Evolutionary conservation across 768 basidiomycete species (phyloP).

Genomic region (Mrakia gelida): DNA sequence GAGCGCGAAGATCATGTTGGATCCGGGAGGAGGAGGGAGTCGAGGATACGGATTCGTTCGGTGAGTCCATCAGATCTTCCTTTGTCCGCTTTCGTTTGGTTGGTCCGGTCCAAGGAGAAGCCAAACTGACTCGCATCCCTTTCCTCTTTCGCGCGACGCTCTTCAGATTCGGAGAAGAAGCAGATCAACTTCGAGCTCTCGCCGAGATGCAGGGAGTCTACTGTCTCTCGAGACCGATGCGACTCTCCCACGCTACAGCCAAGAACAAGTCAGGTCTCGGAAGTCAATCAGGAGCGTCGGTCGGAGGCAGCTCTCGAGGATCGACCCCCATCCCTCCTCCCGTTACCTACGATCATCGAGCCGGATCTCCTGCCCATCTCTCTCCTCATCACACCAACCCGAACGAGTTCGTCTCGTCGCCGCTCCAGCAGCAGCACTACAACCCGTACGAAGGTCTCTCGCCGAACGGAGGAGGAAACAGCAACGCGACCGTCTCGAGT

Average conservation of each 20-base stretch:
- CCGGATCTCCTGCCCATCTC: neutral
- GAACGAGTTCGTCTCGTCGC: slow-evolving; percentile 1
- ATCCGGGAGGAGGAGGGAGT: slow-evolving; percentile 81
- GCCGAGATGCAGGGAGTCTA: slow-evolving; percentile 90
- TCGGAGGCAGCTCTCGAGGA: slow-evolving; percentile 30
- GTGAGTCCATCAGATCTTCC: neutral
- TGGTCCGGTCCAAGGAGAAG: neutral
- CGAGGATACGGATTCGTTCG: slow-evolving; percentile 91
- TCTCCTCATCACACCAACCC: neutral
- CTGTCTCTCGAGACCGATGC: slow-evolving; percentile 69
- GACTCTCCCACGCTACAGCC: slow-evolving; percentile 32
- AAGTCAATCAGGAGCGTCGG: slow-evolving; percentile 34
- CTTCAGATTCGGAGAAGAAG: slow-evolving; percentile 62
- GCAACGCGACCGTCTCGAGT: neutral
- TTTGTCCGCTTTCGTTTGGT: neutral
- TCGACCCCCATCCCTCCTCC: slow-evolving; percentile 18
- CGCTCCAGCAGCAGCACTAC: slow-evolving; percentile 14
- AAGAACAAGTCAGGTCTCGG: slow-evolving; percentile 53
- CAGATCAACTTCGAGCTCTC: slow-evolving; percentile 81
- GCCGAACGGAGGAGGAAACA: neutral
- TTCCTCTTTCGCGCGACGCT: neutral
- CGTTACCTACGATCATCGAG: neutral
- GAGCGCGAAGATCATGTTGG: slow-evolving; percentile 92
- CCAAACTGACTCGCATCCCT: neutral
- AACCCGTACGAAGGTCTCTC: slow-evolving; percentile 2